These are phyloP conservation scores for Gaertneriomyces sp. DNA, from an alignment of 192 early-diverging fungal genomes.

Conservation along the genomic window DNA sequence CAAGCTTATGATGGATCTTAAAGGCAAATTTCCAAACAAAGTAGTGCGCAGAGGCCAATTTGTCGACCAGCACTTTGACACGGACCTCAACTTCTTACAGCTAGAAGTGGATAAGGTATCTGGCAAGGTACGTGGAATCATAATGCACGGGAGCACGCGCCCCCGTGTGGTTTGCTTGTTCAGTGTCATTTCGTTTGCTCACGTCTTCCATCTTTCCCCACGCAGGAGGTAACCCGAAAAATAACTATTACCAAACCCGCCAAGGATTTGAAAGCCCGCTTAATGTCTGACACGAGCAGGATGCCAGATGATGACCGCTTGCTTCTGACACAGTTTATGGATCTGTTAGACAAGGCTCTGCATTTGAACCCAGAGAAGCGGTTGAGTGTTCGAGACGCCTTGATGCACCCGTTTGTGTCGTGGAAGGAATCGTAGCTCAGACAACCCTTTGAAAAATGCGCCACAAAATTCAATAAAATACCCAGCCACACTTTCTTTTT, in stretches of 20 bases:
- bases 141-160: not conserved
- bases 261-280: constrained; percentile 65
- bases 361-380: constrained; percentile 85
- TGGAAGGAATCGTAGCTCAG: not conserved
- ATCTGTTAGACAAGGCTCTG: constrained; percentile 82
- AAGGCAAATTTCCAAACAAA: constrained; percentile 82
- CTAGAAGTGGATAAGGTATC: constrained; percentile 58
- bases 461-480: too few relatives aligned
- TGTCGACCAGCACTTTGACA: constrained; percentile 82
- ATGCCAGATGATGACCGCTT: constrained; percentile 56
- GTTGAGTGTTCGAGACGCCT: constrained; percentile 77
- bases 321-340: constrained; percentile 67
- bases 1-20: constrained; percentile 85
- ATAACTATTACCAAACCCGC: constrained; percentile 64
- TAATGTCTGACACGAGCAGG: constrained; percentile 45
- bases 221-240: constrained; percentile 63
- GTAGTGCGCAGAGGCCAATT: constrained; percentile 83
- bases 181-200: not conserved
- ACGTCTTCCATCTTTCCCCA: not conserved
- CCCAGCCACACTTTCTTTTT: not conserved
- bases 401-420: constrained; percentile 77
- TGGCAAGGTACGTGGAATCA: constrained; percentile 30
- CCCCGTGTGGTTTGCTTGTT: not conserved
- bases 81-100: constrained; percentile 63
- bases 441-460: too few relatives aligned